Conservation (phyloP, 257 asterid genomes). For the Solanum infundibuliforme region DNA sequence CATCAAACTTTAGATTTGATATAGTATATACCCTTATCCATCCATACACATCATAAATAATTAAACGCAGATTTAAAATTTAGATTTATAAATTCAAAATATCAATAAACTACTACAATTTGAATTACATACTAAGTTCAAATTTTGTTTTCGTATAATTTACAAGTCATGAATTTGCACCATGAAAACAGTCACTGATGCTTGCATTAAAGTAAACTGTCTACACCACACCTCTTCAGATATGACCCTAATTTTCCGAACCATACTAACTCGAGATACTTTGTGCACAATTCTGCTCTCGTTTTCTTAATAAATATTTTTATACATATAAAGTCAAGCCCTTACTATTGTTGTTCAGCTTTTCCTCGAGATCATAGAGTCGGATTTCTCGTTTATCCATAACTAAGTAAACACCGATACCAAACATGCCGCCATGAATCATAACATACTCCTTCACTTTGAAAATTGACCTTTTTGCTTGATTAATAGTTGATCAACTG, state of each 20-base stretch:
- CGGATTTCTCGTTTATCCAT: fast-evolving
- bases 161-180: no score
- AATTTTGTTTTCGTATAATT: no score
- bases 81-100: background rate
- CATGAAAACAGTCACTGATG: background rate
- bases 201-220: no score
- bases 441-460: background rate
- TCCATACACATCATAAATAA: background rate
- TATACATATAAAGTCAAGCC: background rate
- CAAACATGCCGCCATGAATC: fast-evolving
- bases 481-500: background rate
- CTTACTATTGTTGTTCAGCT: background rate
- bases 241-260: background rate
- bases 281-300: background rate
- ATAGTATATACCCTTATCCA: background rate
- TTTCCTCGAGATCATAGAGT: background rate
- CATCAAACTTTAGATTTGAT: background rate
- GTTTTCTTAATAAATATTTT: no score
- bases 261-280: background rate
- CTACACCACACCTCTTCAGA: background rate
- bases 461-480: background rate
- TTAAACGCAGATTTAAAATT: background rate
- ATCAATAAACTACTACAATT: background rate
- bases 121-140: background rate
- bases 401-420: fast-evolving